Evolutionary conservation across 2,329 filamentous ascomycete genomes (phyloP).

Genomic region (Aspergillus brunneoviolaceus): DNA sequence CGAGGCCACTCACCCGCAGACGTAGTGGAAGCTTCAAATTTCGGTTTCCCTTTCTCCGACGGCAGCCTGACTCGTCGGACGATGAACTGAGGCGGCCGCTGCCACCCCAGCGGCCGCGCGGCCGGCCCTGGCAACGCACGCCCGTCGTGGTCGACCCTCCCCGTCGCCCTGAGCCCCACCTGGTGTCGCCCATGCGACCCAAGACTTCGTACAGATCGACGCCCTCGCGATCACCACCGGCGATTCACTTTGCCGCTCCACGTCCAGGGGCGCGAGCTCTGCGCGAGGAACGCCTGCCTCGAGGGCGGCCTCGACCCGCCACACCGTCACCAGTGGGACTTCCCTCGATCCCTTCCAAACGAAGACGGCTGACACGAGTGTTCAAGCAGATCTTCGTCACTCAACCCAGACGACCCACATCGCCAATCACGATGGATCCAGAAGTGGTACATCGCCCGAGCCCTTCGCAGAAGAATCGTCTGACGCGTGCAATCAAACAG

Average conservation of each 20-base stretch:
- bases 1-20: neutral
- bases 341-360: neutral
- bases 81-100: neutral
- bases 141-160: neutral
- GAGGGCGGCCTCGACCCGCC: neutral
- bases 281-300: neutral
- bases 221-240: neutral
- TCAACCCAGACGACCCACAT: neutral
- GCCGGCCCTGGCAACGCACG: neutral
- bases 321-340: neutral
- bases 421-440: neutral
- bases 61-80: neutral
- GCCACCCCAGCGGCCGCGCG: neutral
- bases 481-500: neutral
- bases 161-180: neutral
- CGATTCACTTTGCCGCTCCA: neutral
- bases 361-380: neutral
- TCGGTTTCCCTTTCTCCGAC: neutral
- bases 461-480: neutral
- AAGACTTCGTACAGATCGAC: neutral
- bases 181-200: neutral
- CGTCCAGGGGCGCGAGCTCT: neutral
- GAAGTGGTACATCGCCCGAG: neutral
- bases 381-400: neutral
- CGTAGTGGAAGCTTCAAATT: neutral